These are phyloP conservation scores for Populus tomentosa DNA, from an alignment of 441 rosid genomes.

Conservation along the genomic window DNA sequence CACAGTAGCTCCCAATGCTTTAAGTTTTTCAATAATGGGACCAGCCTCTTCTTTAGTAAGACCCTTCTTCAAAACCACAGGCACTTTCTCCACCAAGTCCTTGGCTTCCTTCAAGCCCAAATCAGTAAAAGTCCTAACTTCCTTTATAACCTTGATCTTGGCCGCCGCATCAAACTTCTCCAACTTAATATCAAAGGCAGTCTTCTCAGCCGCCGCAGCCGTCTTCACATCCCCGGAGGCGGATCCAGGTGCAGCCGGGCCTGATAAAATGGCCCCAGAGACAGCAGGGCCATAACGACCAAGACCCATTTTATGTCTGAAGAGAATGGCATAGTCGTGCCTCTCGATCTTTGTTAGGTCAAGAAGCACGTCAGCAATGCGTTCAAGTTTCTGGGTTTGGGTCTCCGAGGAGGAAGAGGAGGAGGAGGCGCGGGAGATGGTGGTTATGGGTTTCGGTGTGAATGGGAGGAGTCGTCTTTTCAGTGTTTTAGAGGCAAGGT, in stretches of 20 bases:
- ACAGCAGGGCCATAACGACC: slow-evolving; percentile 21
- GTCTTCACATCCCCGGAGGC: slow-evolving; percentile 20
- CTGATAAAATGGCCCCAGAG: slow-evolving; percentile 16
- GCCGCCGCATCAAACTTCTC: slow-evolving; percentile 65
- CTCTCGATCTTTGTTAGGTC: slow-evolving; percentile 29
- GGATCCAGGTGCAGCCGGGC: slow-evolving; percentile 12
- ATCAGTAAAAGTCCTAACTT: slow-evolving; percentile 60
- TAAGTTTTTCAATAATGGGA: slow-evolving; percentile 50
- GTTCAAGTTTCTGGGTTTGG: slow-evolving; percentile 28
- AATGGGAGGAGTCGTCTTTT: not conserved
- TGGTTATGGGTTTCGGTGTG: slow-evolving; percentile 4
- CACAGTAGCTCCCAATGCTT: slow-evolving; percentile 35
- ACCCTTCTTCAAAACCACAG: slow-evolving; percentile 63
- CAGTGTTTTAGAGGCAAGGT: slow-evolving; percentile 17
- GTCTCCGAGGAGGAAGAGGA: slow-evolving; percentile 11
- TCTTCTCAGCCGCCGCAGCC: slow-evolving; percentile 63
- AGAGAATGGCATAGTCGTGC: slow-evolving; percentile 28
- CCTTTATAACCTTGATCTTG: slow-evolving; percentile 74
- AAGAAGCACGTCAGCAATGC: slow-evolving; percentile 25
- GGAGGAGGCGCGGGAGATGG: slow-evolving; percentile 9
- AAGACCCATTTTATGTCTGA: slow-evolving; percentile 29
- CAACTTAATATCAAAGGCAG: slow-evolving; percentile 63
- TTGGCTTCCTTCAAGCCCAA: slow-evolving; percentile 81
- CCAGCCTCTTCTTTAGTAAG: slow-evolving; percentile 75
- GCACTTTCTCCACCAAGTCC: slow-evolving; percentile 76